Evolutionary conservation across 257 asterid species (phyloP), one percentile per base, ranked within the genome.

Genomic region (Nicotiana attenuata): DNA sequence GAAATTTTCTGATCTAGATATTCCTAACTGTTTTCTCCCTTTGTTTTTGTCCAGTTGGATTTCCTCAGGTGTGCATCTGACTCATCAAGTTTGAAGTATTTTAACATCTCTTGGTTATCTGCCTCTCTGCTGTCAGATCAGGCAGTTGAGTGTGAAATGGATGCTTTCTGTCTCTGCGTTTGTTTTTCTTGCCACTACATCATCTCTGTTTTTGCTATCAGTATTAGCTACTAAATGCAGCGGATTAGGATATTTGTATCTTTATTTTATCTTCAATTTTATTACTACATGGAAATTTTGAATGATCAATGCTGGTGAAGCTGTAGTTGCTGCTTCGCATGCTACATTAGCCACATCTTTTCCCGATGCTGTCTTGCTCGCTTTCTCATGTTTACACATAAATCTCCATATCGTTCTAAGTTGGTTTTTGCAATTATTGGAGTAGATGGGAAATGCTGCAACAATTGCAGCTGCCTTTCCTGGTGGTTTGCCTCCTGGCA

Each of bases 381-480:
- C 60, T 75, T 75, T 75, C 26, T 75, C 16, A 3, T 50, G 80
- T 50, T 75, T 26, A 75, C 3, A 0, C 80, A 24, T 4, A 26
- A 73, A 50, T 75, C 52, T 75, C 63, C 80, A 26, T 75, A 50
- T 45, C 15, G 2, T 38, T 75, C 80, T 75, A 75, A 47, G 45
- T 14, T 26, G 80, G 26, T 75, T 75, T 75, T 50, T 75, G 63
- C 63, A 24, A 16, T 50, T 59, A 59, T 56, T 83, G 20, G 63
- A 83, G 52, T 85, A 95, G 98, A 87, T 94, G 92, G 91, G 97
- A 65, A 94, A 93, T 90, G 96, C 98, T 81, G 98, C 99, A 85
- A 97, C 96, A 11, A 90, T 96, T 80, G 93, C 97, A 82, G 92
- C 99, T 88, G 98, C 98, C 57, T 96, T 96, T 90, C 97, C 97